These are phyloP conservation scores for Coniochaeta ligniaria DNA, from an alignment of 2,329 filamentous ascomycete species.

Conservation along the genomic window DNA sequence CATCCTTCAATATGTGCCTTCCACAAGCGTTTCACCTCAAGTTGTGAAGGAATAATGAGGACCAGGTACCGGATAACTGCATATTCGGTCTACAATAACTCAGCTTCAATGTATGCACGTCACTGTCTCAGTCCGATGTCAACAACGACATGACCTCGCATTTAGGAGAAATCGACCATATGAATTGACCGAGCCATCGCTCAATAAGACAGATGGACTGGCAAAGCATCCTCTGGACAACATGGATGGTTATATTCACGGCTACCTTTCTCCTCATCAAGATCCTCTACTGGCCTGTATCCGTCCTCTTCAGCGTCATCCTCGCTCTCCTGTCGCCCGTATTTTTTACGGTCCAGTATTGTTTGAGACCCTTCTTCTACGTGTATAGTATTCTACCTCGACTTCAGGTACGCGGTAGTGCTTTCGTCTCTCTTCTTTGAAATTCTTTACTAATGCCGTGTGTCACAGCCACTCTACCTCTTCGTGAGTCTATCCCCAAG, in stretches of 20 bases:
- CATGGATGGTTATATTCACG: background rate
- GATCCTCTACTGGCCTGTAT: constrained; percentile 10
- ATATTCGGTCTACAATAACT: background rate
- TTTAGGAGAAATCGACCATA: background rate
- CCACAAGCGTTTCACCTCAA: too few species aligned
- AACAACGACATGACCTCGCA: background rate
- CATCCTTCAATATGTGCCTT: too few species aligned
- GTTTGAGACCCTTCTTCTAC: constrained; percentile 14
- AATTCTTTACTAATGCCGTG: constrained; percentile 3
- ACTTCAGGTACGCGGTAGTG: constrained; percentile 21
- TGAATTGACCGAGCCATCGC: background rate
- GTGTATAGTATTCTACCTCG: constrained; percentile 20
- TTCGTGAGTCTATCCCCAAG: constrained; percentile 24
- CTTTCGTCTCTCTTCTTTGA: background rate
- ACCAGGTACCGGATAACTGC: background rate
- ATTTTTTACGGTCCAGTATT: constrained; percentile 23
- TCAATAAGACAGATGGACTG: background rate
- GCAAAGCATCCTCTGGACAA: background rate
- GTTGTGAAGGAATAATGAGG: too few species aligned
- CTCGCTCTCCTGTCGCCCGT: constrained; percentile 25
- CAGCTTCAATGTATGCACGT: background rate
- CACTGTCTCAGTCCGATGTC: background rate
- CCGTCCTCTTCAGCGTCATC: constrained; percentile 11
- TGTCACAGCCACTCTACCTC: constrained; percentile 30
- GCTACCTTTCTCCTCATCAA: background rate